phyloP scores from a whole-genome alignment of 2,329 filamentous ascomycete genomes.

The Rhinocladiella mackenziei region DNA sequence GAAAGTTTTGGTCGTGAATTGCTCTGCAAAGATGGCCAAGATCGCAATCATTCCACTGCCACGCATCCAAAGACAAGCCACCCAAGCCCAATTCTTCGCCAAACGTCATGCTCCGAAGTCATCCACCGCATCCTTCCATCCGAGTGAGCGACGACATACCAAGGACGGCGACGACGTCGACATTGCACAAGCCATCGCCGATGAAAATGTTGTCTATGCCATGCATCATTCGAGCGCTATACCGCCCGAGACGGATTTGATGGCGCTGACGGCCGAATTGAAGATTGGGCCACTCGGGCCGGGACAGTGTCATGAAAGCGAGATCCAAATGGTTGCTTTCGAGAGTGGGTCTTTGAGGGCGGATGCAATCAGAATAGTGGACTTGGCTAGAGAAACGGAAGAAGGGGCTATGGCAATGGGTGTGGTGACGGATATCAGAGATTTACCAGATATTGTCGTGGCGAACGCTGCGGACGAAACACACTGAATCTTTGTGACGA shows the following conservation, averaged over 20 bases:
- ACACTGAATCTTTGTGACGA: too few species aligned
- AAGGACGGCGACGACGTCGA: constrained; percentile 21
- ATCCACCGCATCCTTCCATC: constrained; percentile 43
- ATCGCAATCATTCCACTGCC: constrained; percentile 54
- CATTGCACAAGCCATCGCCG: constrained; percentile 52
- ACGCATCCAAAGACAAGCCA: constrained; percentile 32
- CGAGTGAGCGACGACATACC: constrained; percentile 25
- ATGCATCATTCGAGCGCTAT: constrained; percentile 45
- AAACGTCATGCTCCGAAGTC: constrained; percentile 42
- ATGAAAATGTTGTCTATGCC: constrained; percentile 54
- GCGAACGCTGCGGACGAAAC: constrained; percentile 2
- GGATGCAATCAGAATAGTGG: constrained; percentile 29
- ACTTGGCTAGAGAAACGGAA: constrained; percentile 28
- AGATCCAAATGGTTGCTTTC: constrained; percentile 45
- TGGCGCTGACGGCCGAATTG: constrained; percentile 56
- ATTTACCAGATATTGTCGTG: constrained; percentile 27
- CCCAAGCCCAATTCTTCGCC: constrained; percentile 21
- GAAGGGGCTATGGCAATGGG: constrained; percentile 19
- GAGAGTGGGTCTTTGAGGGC: constrained; percentile 32
- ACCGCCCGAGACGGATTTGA: constrained; percentile 49
- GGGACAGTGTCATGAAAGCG: constrained; percentile 50
- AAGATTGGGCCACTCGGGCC: constrained; percentile 41
- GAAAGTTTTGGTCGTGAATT: constrained; percentile 58
- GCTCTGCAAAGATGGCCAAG: constrained; percentile 50
- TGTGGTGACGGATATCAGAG: constrained; percentile 23